A percentile compares a stretch with the other conserved stretches of the same genome.
Conservation (phyloP, 768 basidiomycete species). For the Trametes cinnabarina region DNA sequence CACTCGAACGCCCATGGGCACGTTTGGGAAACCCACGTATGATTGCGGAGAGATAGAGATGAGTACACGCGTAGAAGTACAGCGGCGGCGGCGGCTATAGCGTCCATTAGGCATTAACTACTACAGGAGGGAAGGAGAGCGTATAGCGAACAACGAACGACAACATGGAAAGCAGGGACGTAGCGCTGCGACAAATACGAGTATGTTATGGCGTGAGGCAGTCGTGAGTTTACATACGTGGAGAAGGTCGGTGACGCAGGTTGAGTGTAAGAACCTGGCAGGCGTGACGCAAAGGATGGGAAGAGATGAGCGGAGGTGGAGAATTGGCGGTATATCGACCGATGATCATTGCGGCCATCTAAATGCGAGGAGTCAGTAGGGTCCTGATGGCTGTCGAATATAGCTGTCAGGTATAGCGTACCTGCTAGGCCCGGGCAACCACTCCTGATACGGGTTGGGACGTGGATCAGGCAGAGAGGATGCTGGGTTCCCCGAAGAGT, state of each 20-base stretch:
- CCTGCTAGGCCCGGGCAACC: conserved; percentile 5
- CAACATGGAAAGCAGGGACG: not conserved
- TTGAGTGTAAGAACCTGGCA: not conserved
- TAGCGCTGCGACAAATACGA: not conserved
- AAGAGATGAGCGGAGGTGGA: too few species aligned
- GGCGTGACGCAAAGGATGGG: not conserved
- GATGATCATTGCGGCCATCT: not conserved
- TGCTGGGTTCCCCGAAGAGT: not conserved
- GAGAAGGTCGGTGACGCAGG: not conserved
- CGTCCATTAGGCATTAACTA: not conserved
- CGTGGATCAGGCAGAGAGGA: not conserved
- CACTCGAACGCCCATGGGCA: too few species aligned
- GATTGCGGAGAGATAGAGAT: not conserved
- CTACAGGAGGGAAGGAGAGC: not conserved
- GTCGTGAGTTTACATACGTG: not conserved
- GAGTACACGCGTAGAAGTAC: not conserved
- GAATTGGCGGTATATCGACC: too few species aligned
- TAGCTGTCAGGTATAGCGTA: not conserved
- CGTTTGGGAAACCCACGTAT: too few species aligned
- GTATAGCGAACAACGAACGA: not conserved
- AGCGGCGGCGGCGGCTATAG: too few species aligned
- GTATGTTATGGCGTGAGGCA: not conserved
- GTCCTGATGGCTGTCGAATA: too few species aligned
- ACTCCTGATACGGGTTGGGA: conserved; percentile 1
- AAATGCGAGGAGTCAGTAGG: too few species aligned